These are phyloP conservation scores for Penicillium verrucosum DNA, from an alignment of 2,329 filamentous ascomycete genomes.

Conservation along the genomic window DNA sequence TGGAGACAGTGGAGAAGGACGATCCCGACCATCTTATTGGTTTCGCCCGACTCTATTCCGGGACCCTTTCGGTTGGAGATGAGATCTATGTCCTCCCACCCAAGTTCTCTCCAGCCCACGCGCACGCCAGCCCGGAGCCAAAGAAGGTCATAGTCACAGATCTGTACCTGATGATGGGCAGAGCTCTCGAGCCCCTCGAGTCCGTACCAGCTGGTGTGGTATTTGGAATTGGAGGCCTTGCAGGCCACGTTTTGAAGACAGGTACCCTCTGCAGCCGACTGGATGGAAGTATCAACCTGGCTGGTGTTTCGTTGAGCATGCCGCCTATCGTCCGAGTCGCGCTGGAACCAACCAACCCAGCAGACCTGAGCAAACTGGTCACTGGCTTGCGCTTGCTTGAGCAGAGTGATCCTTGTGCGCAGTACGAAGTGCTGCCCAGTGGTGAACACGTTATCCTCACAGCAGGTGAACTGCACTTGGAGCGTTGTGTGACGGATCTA, in stretches of 20 bases:
- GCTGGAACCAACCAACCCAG: constrained; percentile 86
- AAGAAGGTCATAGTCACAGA: constrained; percentile 80
- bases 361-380: constrained; percentile 93
- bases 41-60: constrained; percentile 91
- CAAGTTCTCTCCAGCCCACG: constrained; percentile 82
- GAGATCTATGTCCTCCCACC: constrained; percentile 86
- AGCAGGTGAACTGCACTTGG: constrained; percentile 89
- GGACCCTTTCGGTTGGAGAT: constrained; percentile 83
- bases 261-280: constrained; percentile 88
- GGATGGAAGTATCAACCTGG: constrained; percentile 83
- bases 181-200: constrained; percentile 75
- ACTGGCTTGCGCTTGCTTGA: constrained; percentile 80
- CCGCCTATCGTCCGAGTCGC: constrained; percentile 94
- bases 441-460: constrained; percentile 95
- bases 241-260: constrained; percentile 91
- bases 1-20: constrained; percentile 55
- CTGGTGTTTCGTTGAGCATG: constrained; percentile 74
- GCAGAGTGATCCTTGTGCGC: constrained; percentile 90
- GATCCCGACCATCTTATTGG: constrained; percentile 89
- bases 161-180: constrained; percentile 93
- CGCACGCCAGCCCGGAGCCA: constrained; percentile 68
- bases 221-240: constrained; percentile 89
- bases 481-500: constrained; percentile 89
- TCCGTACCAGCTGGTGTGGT: constrained; percentile 90
- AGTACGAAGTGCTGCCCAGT: constrained; percentile 88